These are phyloP conservation scores for Xylaria castorea DNA, from an alignment of 495 filamentous ascomycete species.

Conservation along the genomic window DNA sequence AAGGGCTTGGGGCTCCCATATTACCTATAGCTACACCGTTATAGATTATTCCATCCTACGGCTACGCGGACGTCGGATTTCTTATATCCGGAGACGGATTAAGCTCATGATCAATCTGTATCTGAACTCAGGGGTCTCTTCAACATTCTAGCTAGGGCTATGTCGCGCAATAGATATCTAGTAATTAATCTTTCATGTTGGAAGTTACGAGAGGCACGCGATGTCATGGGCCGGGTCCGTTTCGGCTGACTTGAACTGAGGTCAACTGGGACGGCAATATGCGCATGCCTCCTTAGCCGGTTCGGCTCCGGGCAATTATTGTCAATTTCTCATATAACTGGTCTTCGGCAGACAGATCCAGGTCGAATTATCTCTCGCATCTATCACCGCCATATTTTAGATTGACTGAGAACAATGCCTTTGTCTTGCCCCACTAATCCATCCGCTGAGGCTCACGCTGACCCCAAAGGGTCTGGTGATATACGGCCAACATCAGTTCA, in stretches of 20 bases:
- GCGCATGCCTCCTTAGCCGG: not conserved
- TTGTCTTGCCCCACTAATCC: not conserved
- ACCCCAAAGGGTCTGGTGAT: conserved; percentile 57
- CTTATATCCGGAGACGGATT: no score
- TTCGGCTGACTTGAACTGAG: not conserved
- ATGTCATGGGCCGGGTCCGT: not conserved
- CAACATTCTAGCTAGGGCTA: no score
- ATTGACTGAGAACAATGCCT: not conserved
- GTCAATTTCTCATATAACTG: not conserved
- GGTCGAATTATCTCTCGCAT: not conserved
- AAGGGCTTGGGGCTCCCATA: no score
- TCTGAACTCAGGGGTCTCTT: no score
- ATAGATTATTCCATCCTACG: no score
- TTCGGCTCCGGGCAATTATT: not conserved
- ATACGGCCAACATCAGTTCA: conserved; percentile 60
- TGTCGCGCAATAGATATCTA: no score
- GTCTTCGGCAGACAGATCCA: not conserved
- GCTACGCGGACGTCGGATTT: no score
- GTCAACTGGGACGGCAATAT: not conserved
- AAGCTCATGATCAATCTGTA: no score
- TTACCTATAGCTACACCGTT: no score
- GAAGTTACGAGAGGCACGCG: no score
- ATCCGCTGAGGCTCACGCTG: conserved; percentile 51
- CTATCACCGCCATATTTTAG: not conserved
- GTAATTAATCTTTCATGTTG: no score